Evolutionary conservation across 345 rosid species (phyloP).

Genomic region (Salix caprea): DNA sequence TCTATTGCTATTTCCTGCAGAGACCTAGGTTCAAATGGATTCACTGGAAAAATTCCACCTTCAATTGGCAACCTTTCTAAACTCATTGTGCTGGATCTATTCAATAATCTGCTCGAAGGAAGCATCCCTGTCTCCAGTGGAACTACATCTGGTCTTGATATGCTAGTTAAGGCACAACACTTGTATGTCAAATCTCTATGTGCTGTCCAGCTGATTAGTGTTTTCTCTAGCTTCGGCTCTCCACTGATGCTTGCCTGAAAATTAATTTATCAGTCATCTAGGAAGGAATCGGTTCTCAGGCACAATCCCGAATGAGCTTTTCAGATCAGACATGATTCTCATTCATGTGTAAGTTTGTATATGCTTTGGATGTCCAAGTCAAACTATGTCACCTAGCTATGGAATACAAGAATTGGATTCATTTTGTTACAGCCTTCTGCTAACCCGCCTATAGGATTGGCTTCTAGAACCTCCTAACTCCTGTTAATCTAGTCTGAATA

Average conservation of each 20-base stretch:
- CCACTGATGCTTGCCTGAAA: constrained; percentile 5
- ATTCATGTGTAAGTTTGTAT: constrained; percentile 66
- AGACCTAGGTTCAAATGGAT: constrained; percentile 64
- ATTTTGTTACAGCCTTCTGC: too few relatives aligned
- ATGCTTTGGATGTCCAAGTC: too few relatives aligned
- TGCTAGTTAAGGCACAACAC: constrained; percentile 58
- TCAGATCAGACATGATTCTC: constrained; percentile 59
- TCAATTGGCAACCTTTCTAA: constrained; percentile 59
- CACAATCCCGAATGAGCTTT: constrained; percentile 49
- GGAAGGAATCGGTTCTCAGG: constrained; percentile 69
- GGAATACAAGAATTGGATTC: not conserved
- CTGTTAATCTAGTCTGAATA: too few relatives aligned
- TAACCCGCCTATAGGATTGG: too few relatives aligned
- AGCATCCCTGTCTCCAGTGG: constrained; percentile 71
- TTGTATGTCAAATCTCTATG: constrained; percentile 48
- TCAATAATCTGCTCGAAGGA: constrained; percentile 70
- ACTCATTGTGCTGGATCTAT: constrained; percentile 76
- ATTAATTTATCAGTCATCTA: constrained; percentile 47
- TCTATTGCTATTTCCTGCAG: constrained; percentile 33
- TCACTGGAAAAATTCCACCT: constrained; percentile 66
- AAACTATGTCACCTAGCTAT: not conserved
- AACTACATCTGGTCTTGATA: constrained; percentile 68
- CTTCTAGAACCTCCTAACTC: too few relatives aligned
- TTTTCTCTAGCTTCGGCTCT: not conserved
- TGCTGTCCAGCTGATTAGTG: too few relatives aligned